Evolutionary conservation across 768 basidiomycete species (phyloP).

Genomic region (Nidularia sp.): DNA sequence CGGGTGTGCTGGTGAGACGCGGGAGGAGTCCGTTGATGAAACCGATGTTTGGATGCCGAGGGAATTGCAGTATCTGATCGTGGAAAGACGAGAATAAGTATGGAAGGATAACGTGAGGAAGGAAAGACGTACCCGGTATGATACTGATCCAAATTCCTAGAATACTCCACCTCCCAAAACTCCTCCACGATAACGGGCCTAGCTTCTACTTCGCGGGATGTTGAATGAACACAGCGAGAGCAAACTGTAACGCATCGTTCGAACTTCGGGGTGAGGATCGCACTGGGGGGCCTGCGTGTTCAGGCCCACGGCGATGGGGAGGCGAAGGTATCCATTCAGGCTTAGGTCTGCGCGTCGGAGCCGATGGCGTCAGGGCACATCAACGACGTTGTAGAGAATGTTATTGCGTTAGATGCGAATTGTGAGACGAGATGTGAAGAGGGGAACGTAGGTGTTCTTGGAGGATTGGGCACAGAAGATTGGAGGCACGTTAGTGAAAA

Average conservation of each 20-base stretch:
- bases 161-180: slow-evolving; percentile 66
- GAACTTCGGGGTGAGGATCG: slow-evolving; percentile 52
- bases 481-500: too few relatives aligned
- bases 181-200: slow-evolving; percentile 66
- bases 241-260: slow-evolving; percentile 35
- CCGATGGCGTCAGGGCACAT: slow-evolving; percentile 59
- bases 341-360: slow-evolving; percentile 34
- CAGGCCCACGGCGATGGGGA: slow-evolving; percentile 54
- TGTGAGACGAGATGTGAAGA: not conserved
- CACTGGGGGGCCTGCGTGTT: slow-evolving; percentile 58
- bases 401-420: slow-evolving; percentile 43
- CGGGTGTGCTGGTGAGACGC: slow-evolving; percentile 61
- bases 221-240: slow-evolving; percentile 82
- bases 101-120: not conserved
- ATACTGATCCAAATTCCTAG: slow-evolving; percentile 71
- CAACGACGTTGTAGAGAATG: slow-evolving; percentile 52
- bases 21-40: slow-evolving; percentile 89
- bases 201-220: slow-evolving; percentile 44
- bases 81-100: too few relatives aligned
- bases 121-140: slow-evolving; percentile 58
- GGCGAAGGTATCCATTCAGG: slow-evolving; percentile 58
- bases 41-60: slow-evolving; percentile 81
- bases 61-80: slow-evolving; percentile 54
- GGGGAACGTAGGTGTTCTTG: slow-evolving; percentile 41
- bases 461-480: slow-evolving; percentile 26